Evolutionary conservation across 768 basidiomycete species (phyloP).

Genomic region (Termitomyces sp.): DNA sequence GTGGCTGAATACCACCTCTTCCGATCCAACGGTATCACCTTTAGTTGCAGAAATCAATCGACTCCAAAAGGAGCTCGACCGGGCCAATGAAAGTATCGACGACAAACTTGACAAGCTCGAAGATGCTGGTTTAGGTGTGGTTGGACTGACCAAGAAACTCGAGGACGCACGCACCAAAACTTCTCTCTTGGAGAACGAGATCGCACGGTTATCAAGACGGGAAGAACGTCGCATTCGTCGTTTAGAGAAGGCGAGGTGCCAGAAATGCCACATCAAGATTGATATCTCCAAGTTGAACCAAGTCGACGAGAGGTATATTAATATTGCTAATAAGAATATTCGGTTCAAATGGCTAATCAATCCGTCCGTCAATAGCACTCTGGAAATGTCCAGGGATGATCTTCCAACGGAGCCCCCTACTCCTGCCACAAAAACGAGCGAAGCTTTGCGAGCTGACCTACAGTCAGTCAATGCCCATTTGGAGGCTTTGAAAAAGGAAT

Average conservation of each 20-base stretch:
- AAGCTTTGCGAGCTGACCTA: constrained; percentile 59
- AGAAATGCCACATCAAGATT: constrained; percentile 65
- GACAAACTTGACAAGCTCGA: constrained; percentile 86
- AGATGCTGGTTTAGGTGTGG: constrained; percentile 73
- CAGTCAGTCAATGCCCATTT: constrained; percentile 63
- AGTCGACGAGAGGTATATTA: constrained; percentile 62
- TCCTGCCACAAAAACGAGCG: constrained; percentile 66
- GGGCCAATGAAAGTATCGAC: constrained; percentile 82
- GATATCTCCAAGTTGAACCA: constrained; percentile 45
- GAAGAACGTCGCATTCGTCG: constrained; percentile 69
- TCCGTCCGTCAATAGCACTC: constrained; percentile 38
- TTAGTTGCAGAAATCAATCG: constrained; percentile 65
- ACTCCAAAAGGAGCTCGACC: constrained; percentile 72
- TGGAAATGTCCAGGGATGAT: constrained; percentile 47
- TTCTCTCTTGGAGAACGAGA: constrained; percentile 61
- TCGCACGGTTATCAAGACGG: constrained; percentile 58
- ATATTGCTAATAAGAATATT: background rate
- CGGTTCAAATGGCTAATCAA: background rate
- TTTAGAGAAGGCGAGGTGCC: constrained; percentile 62
- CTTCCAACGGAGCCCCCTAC: constrained; percentile 62
- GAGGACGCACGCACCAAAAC: constrained; percentile 68
- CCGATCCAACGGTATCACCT: too few relatives aligned
- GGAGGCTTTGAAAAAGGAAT: constrained; percentile 60
- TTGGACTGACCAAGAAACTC: constrained; percentile 67
- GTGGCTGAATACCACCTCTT: too few relatives aligned